These are phyloP conservation scores for Daldinia eschscholtzii DNA, from an alignment of 2,329 filamentous ascomycete species.

Conservation along the genomic window DNA sequence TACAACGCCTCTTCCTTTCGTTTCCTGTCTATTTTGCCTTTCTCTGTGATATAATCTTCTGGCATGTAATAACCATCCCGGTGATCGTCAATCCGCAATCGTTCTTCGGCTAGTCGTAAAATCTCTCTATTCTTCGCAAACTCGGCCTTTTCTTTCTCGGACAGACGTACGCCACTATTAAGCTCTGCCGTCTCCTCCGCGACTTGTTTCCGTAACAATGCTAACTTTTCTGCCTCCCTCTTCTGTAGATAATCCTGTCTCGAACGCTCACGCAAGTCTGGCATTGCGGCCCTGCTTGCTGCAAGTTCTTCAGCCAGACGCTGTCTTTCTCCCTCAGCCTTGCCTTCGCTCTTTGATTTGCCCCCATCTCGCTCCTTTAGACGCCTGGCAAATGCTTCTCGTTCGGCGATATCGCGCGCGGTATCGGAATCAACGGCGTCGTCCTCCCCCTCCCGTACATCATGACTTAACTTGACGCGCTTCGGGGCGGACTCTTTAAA, in stretches of 20 bases:
- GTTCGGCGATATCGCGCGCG: slow-evolving; percentile 77
- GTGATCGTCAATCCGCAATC: slow-evolving; percentile 89
- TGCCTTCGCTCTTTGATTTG: slow-evolving; percentile 72
- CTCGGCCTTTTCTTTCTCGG: slow-evolving; percentile 83
- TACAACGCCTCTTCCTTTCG: slow-evolving; percentile 92
- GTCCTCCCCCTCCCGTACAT: slow-evolving; percentile 57
- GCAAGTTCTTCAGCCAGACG: slow-evolving; percentile 75
- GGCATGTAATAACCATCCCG: slow-evolving; percentile 93
- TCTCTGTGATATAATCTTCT: slow-evolving; percentile 94
- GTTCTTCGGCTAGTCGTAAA: slow-evolving; percentile 83
- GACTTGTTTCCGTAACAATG: slow-evolving; percentile 89
- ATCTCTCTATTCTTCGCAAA: slow-evolving; percentile 91
- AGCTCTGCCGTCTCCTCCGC: slow-evolving; percentile 88
- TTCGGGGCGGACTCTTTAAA: slow-evolving; percentile 79
- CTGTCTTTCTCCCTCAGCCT: slow-evolving; percentile 70
- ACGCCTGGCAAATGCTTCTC: slow-evolving; percentile 83
- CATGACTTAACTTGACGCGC: slow-evolving; percentile 73
- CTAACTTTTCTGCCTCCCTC: slow-evolving; percentile 86
- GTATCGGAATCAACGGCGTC: slow-evolving; percentile 71
- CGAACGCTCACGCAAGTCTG: slow-evolving; percentile 84
- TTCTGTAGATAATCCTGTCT: slow-evolving; percentile 95
- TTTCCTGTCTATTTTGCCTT: slow-evolving; percentile 87
- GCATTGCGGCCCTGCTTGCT: slow-evolving; percentile 77
- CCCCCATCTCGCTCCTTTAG: slow-evolving; percentile 78
- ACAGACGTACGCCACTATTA: slow-evolving; percentile 79